Evolutionary conservation across 257 asterid genomes (phyloP).

Genomic region (Ophiorrhiza pumila): DNA sequence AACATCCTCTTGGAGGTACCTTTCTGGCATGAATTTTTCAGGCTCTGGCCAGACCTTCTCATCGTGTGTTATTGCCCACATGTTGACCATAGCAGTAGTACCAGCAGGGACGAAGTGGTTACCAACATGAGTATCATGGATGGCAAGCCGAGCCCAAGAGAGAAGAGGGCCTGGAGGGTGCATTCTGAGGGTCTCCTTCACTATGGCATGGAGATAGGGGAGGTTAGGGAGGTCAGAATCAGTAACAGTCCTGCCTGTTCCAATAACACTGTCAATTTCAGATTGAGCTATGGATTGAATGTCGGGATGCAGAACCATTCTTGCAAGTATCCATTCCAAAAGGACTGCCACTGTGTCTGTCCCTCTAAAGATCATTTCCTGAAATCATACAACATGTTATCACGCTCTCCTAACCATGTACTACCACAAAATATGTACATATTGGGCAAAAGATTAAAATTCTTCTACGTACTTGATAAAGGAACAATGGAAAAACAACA

Average conservation of each 20-base stretch:
- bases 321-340: conserved; percentile 84
- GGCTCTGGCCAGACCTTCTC: conserved; percentile 56
- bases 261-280: conserved; percentile 48
- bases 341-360: conserved; percentile 79
- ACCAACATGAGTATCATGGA: conserved; percentile 59
- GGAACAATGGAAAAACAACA: background rate
- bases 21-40: conserved; percentile 44
- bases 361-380: conserved; percentile 90
- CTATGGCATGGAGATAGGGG: conserved; percentile 56
- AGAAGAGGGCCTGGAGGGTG: conserved; percentile 92
- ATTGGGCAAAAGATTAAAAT: background rate
- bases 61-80: conserved; percentile 82
- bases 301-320: conserved; percentile 76
- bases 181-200: conserved; percentile 69
- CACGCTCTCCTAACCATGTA: background rate
- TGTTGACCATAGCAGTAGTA: conserved; percentile 86
- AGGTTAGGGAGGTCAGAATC: conserved; percentile 59
- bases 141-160: conserved; percentile 77
- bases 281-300: conserved; percentile 60
- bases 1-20: conserved; percentile 52
- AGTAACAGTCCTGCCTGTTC: conserved; percentile 22
- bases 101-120: conserved; percentile 58
- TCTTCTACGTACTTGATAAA: background rate
- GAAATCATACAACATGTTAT: background rate
- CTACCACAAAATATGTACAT: background rate